Evolutionary conservation across 768 basidiomycete species (phyloP), one percentile per base, ranked within the genome.

Genomic region (Amanita molliuscula): DNA sequence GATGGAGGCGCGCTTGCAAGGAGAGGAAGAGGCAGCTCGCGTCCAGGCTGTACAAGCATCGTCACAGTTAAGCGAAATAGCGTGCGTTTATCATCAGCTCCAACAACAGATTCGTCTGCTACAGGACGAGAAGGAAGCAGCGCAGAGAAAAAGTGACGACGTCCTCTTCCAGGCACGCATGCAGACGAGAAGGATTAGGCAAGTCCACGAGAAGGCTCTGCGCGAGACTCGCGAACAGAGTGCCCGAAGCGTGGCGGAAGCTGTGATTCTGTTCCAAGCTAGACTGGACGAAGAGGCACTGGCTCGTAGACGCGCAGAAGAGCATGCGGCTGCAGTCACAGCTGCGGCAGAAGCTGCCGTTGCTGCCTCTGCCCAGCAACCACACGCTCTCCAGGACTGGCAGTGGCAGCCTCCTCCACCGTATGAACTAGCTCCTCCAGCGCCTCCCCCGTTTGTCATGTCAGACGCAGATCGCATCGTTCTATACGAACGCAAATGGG

Each of bases 401-500:
- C 15, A 20, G 21, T 34, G n/a, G 31, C 20, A 47, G 18, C 18
- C 31, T 20, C 45, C 44, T 9, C 46, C 48, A 35, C 26, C 42
- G 53, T 57, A 34, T 20, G 31, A 34, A 3, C 20, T 20, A 28
- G 6, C 29, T 25, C 33, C 41, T 36, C 51, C 53, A 10, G 16
- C 49, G 16, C 48, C 53, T 13, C 42, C 42, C 15, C 56, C 52
- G 16, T 37, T 23, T 23, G 41, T 50, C 13, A 23, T 43, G 31
- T 50, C 51, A 18, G 50, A 50, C n/a, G 47, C 50, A 1, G 54
- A 57, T 10, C 50, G 50, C 11, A 62, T 65, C 48, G 28, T 33
- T 13, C 0, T 61, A 5, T 70, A 70, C 50, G 63, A 67, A n/a
- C 56, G 18, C 37, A 69, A 67, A 48, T 73, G 72, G 72, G 54